Evolutionary conservation across 495 filamentous ascomycete genomes (phyloP), one percentile per base, ranked within the genome.

Genomic region (Tuber borchii): DNA sequence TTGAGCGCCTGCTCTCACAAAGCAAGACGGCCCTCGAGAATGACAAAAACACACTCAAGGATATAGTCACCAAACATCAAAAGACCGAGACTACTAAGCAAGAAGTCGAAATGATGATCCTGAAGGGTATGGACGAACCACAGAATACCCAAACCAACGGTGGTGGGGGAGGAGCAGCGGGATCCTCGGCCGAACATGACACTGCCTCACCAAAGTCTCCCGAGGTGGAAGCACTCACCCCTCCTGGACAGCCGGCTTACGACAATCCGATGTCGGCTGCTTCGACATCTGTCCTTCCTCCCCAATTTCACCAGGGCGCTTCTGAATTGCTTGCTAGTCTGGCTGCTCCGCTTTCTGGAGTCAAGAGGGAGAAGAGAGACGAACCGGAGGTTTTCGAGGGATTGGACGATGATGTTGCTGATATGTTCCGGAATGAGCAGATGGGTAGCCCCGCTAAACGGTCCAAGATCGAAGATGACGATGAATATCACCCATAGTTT

Each of bases 61-160:
- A 90, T 22, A 83, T 97, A 22, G 82, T 85, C 10, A 86, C 85
- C 26, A 89, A 90, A 70, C 91, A 89, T 77, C 83, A 85, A 4
- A 88, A 88, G 39, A 91, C 92, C 0, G 95, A 97, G 78, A 80
- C 84, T 2, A 92, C 91, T 83, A 95, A 95, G 82, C 88, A 88
- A 51, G 92, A 95, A 9, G 93, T 99, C 14, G 95, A 99, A 84
- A 88, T 93, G 76, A 90, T 88, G 43, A 97, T 98, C 74, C 91
- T 97, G 87, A 87, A 90, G 68, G 92, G 92, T 10, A 87, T 96
- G 34, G 90, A 90, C 39, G 85, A 86, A 16, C 83, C 82, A 4
- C 83, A 84, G 48, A 84, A 85, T 74, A 65, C 4, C 56, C 56
- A 65, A 65, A 65, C 56, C 56, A 65, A 65, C 31, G 56, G 56